phyloP scores from a whole-genome alignment of 495 filamentous ascomycete genomes.

The Jackrogersella multiformis region DNA sequence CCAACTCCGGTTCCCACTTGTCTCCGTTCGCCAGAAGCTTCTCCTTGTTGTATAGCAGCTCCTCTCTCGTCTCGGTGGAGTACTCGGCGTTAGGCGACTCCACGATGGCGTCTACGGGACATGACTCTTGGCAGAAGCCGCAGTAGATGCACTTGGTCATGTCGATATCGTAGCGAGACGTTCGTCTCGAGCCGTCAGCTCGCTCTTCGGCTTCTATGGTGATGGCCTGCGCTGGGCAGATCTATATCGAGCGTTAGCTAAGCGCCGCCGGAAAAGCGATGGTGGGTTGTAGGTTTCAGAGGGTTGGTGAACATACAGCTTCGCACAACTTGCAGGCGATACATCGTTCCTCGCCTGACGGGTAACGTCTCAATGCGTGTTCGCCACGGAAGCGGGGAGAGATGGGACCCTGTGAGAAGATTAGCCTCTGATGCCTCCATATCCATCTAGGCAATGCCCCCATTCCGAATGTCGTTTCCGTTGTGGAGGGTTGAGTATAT shows the following conservation, averaged over 20 bases:
- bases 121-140: conserved; percentile 98
- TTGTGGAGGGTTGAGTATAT: conserved; percentile 7
- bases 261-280: background rate
- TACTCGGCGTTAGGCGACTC: conserved; percentile 98
- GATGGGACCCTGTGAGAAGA: conserved; percentile 74
- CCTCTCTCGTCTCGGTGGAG: conserved; percentile 95
- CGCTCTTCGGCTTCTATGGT: conserved; percentile 99
- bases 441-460: background rate
- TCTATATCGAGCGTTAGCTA: conserved; percentile 49
- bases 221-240: conserved; percentile 96
- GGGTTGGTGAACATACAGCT: conserved; percentile 62
- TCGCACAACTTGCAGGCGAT: conserved; percentile 99
- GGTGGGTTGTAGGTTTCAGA: background rate
- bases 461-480: background rate
- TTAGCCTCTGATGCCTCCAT: background rate
- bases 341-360: conserved; percentile 96
- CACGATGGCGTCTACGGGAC: conserved; percentile 97
- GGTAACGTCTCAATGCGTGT: conserved; percentile 93
- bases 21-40: conserved; percentile 89
- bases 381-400: conserved; percentile 97
- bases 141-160: conserved; percentile 99
- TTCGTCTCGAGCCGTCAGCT: conserved; percentile 91
- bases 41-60: conserved; percentile 97
- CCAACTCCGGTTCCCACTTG: conserved; percentile 98
- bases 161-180: conserved; percentile 98